Evolutionary conservation across 2,329 filamentous ascomycete species (phyloP).

Genomic region (Didymosphaeria variabile): DNA sequence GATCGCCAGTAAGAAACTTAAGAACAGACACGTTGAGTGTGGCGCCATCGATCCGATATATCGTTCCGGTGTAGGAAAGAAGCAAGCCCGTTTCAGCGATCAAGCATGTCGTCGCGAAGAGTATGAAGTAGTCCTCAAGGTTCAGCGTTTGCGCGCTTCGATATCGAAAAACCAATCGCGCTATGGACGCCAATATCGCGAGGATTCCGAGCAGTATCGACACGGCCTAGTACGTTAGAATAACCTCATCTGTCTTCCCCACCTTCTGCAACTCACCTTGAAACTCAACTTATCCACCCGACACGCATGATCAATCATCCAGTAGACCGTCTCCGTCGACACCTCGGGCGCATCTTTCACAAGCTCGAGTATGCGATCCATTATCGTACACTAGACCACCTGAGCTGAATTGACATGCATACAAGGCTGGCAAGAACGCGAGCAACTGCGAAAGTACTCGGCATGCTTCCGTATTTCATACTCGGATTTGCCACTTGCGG

Average conservation of each 20-base stretch:
- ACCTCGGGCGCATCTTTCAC: slow-evolving; percentile 13
- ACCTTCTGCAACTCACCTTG: slow-evolving; percentile 14
- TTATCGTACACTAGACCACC: slow-evolving; percentile 10
- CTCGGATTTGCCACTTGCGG: slow-evolving; percentile 13
- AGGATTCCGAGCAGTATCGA: slow-evolving; percentile 14
- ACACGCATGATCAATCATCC: slow-evolving; percentile 22
- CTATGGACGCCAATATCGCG: slow-evolving; percentile 18
- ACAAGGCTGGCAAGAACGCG: slow-evolving; percentile 1
- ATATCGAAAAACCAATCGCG: slow-evolving; percentile 20
- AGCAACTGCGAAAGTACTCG: neutral
- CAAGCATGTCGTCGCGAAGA: slow-evolving; percentile 23
- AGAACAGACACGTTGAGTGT: slow-evolving; percentile 16
- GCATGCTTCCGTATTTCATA: slow-evolving; percentile 12
- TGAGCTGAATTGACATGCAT: neutral
- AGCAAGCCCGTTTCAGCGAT: slow-evolving; percentile 18
- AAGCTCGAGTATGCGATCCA: slow-evolving; percentile 19
- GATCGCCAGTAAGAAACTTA: neutral
- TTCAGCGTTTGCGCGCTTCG: slow-evolving; percentile 14
- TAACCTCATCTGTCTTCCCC: neutral
- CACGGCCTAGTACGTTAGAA: slow-evolving; percentile 15
- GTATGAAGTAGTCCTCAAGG: slow-evolving; percentile 22
- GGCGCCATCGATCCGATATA: slow-evolving; percentile 20
- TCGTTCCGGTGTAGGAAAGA: slow-evolving; percentile 14
- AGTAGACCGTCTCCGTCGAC: slow-evolving; percentile 8
- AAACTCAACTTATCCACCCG: slow-evolving; percentile 19